These are phyloP conservation scores for Pseudocercospora cruenta DNA, from an alignment of 2,329 filamentous ascomycete species.

Conservation along the genomic window DNA sequence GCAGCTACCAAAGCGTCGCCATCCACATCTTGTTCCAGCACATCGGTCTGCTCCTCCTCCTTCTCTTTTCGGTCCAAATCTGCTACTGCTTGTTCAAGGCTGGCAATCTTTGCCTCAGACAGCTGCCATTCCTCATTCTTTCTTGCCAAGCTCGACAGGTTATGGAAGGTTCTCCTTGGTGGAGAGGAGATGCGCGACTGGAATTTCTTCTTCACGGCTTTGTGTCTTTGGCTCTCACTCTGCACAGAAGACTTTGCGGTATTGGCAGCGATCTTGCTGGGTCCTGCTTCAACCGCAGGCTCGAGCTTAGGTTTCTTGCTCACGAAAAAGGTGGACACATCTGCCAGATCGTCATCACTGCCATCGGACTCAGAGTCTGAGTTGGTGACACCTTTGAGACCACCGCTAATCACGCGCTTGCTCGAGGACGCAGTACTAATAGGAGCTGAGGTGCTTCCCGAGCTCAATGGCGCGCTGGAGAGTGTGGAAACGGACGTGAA, in stretches of 20 bases:
- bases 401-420: conserved; percentile 56
- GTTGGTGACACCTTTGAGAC: conserved; percentile 55
- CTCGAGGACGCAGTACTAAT: conserved; percentile 43
- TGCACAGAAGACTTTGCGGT: conserved; percentile 11
- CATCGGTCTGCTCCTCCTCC: conserved; percentile 13
- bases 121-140: conserved; percentile 32
- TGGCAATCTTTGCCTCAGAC: conserved; percentile 32
- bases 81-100: conserved; percentile 27
- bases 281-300: conserved; percentile 13
- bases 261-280: conserved; percentile 1
- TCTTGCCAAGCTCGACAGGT: conserved; percentile 34
- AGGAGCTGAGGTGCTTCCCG: conserved; percentile 20
- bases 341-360: conserved; percentile 37
- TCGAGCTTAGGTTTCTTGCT: conserved; percentile 37
- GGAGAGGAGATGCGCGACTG: conserved; percentile 23
- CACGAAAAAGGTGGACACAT: conserved; percentile 36
- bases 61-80: conserved; percentile 22
- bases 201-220: conserved; percentile 9
- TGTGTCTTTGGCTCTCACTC: conserved; percentile 10
- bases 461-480: conserved; percentile 36
- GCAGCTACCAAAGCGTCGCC: conserved; percentile 46
- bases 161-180: conserved; percentile 32
- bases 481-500: conserved; percentile 38
- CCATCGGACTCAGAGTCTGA: conserved; percentile 40
- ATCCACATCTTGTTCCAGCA: conserved; percentile 17